These are phyloP conservation scores for Aspergillus affinis DNA, from an alignment of 495 filamentous ascomycete species.

Conservation along the genomic window DNA sequence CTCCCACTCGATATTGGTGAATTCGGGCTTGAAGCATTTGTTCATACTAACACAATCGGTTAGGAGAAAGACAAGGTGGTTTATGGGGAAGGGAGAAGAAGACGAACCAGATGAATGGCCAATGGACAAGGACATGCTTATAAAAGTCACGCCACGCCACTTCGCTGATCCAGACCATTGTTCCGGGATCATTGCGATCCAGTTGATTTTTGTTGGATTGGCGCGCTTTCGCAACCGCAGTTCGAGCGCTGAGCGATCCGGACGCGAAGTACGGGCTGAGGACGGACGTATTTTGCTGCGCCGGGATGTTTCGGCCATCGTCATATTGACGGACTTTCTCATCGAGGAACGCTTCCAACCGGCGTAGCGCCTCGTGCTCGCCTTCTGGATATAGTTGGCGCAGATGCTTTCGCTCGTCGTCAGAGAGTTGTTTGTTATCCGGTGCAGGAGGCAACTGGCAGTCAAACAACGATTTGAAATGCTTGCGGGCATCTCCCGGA, in stretches of 20 bases:
- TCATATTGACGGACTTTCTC: slow-evolving; percentile 63
- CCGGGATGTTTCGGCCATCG: slow-evolving; percentile 60
- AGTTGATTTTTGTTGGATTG: slow-evolving; percentile 69
- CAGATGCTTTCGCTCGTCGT: slow-evolving; percentile 58
- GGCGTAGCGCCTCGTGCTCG: slow-evolving; percentile 67
- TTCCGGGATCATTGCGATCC: slow-evolving; percentile 66
- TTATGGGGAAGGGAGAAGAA: not conserved
- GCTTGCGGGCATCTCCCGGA: slow-evolving; percentile 49
- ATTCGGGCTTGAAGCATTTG: slow-evolving; percentile 89
- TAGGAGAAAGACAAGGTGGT: not conserved
- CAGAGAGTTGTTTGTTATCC: slow-evolving; percentile 59
- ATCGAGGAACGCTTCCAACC: slow-evolving; percentile 69
- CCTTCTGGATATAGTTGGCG: slow-evolving; percentile 72
- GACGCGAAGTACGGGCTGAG: slow-evolving; percentile 79
- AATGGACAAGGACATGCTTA: slow-evolving; percentile 79
- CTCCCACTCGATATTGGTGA: slow-evolving; percentile 80
- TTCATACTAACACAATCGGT: slow-evolving; percentile 64
- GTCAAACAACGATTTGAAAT: slow-evolving; percentile 61
- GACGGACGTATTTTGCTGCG: slow-evolving; percentile 61
- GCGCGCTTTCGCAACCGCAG: slow-evolving; percentile 65
- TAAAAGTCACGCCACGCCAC: slow-evolving; percentile 94
- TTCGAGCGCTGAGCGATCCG: slow-evolving; percentile 76
- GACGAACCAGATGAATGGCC: slow-evolving; percentile 84
- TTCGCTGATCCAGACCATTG: slow-evolving; percentile 79
- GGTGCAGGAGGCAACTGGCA: slow-evolving; percentile 62